Base-by-base conservation (phyloP, 2,329 filamentous ascomycete genomes). In the Neonectria sp. region DNA sequence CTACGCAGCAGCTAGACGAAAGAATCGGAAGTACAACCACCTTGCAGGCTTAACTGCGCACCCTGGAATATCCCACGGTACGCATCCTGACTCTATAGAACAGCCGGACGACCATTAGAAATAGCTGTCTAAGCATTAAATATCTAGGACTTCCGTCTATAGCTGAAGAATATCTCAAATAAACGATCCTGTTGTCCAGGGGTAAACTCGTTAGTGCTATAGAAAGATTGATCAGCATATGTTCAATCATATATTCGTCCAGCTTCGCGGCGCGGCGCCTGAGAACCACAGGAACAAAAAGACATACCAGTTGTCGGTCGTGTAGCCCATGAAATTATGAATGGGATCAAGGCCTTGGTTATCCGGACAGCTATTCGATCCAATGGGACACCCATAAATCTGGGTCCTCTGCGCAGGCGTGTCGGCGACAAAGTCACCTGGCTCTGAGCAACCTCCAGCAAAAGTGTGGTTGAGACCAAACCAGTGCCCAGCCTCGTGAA, bases 391-490 rank as follows among this genome's bases (percentile, higher is more conserved):
- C 27, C 63, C 63, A 9, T 21, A 67, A 15, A 67, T 67, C 35
- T 67, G 25, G 64, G 69, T 78, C 73, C 63, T 69, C 68, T 82
- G 75, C 27, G 79, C 75, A 40, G 82, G 80, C 37, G 82, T 83
- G 63, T 83, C 82, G 56, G 74, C 69, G 17, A 83, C 74, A 48
- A 69, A 72, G 70, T 84, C 82, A 29, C 81, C 82, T 31, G 55
- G 53, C 12, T 76, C 67, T 7, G 43, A 72, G 61, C 78, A 78
- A 60, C 80, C 81, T 43, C 77, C 80, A 48, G 79, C 67, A 71
- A 82, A 83, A 24, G 80, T 81, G 71, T 83, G 81, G 53, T 74
- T 73, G 40, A 83, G 76, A 48, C 81, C 81, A 59, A 82, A 75
- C 81, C 81, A 82, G 71, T 82, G 81, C 4, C 81, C 81, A 43